phyloP scores from a whole-genome alignment of 2,329 filamentous ascomycete species.

The Setomelanomma holmii region DNA sequence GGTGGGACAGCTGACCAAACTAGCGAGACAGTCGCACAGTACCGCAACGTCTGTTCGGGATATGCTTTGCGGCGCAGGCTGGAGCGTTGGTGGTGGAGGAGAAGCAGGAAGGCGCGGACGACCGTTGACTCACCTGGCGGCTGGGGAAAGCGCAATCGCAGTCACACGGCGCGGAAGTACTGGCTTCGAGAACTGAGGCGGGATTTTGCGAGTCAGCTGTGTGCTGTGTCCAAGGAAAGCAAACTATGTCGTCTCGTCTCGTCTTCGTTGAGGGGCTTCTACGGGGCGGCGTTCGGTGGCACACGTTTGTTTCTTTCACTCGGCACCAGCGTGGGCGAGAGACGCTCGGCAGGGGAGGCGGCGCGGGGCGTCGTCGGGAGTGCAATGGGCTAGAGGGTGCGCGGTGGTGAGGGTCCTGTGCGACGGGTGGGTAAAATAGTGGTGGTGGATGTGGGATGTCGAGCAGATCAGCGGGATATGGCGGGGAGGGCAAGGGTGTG shows the following conservation, averaged over 20 bases:
- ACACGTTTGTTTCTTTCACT: slow-evolving; percentile 39
- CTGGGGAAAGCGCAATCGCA: slow-evolving; percentile 20
- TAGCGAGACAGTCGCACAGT: slow-evolving; percentile 43
- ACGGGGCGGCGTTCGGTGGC: slow-evolving; percentile 24
- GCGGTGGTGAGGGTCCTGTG: slow-evolving; percentile 28
- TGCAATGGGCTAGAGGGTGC: slow-evolving; percentile 16
- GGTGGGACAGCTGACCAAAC: slow-evolving; percentile 40
- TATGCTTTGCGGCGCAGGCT: slow-evolving; percentile 25
- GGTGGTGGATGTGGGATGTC: slow-evolving; percentile 31
- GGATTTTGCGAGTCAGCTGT: slow-evolving; percentile 12
- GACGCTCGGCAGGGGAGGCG: slow-evolving; percentile 1
- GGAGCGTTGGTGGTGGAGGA: slow-evolving; percentile 18
- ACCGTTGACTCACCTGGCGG: slow-evolving; percentile 44
- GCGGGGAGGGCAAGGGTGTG: slow-evolving; percentile 38
- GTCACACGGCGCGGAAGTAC: slow-evolving; percentile 11
- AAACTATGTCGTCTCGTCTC: slow-evolving; percentile 15
- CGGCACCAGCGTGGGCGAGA: slow-evolving; percentile 22
- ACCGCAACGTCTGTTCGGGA: slow-evolving; percentile 31
- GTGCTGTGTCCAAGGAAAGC: slow-evolving; percentile 22
- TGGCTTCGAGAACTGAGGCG: slow-evolving; percentile 13
- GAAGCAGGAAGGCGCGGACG: slow-evolving; percentile 18
- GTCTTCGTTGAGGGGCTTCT: neutral
- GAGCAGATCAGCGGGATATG: slow-evolving; percentile 33
- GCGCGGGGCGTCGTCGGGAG: slow-evolving; percentile 8
- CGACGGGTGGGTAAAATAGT: slow-evolving; percentile 29